These are phyloP conservation scores for Abelmoschus esculentus DNA, from an alignment of 345 rosid species.

Conservation along the genomic window DNA sequence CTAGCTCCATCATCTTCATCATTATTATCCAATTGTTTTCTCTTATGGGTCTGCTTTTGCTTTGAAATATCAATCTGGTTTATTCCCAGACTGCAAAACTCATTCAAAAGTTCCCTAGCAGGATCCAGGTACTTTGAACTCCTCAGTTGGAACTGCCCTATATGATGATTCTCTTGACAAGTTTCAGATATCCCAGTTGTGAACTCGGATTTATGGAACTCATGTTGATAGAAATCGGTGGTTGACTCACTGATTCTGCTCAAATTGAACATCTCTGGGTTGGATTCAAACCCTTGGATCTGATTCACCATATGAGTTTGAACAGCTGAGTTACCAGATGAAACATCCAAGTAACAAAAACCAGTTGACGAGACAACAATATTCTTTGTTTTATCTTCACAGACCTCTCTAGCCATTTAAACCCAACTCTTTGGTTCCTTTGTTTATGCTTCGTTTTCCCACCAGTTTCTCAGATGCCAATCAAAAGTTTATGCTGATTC, in stretches of 20 bases:
- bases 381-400: slow-evolving; percentile 36
- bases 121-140: slow-evolving; percentile 62
- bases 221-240: slow-evolving; percentile 35
- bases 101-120: slow-evolving; percentile 74
- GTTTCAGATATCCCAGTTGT: slow-evolving; percentile 16
- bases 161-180: slow-evolving; percentile 59
- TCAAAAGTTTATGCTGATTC: slow-evolving; percentile 15
- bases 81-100: slow-evolving; percentile 81
- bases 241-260: slow-evolving; percentile 40
- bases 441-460: slow-evolving; percentile 14
- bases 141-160: slow-evolving; percentile 50
- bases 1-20: too few species aligned
- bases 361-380: slow-evolving; percentile 33
- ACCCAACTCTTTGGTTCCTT: neutral
- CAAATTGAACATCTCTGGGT: slow-evolving; percentile 55
- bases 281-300: slow-evolving; percentile 55
- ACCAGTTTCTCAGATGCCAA: slow-evolving; percentile 13
- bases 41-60: slow-evolving; percentile 34
- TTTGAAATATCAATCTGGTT: slow-evolving; percentile 39
- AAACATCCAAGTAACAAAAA: slow-evolving; percentile 57
- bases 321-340: slow-evolving; percentile 31
- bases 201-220: slow-evolving; percentile 32
- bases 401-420: slow-evolving; percentile 53
- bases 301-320: slow-evolving; percentile 46
- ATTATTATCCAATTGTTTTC: slow-evolving; percentile 42